Conservation (phyloP, 2,329 filamentous ascomycete genomes). For the Boeremia exigua region DNA sequence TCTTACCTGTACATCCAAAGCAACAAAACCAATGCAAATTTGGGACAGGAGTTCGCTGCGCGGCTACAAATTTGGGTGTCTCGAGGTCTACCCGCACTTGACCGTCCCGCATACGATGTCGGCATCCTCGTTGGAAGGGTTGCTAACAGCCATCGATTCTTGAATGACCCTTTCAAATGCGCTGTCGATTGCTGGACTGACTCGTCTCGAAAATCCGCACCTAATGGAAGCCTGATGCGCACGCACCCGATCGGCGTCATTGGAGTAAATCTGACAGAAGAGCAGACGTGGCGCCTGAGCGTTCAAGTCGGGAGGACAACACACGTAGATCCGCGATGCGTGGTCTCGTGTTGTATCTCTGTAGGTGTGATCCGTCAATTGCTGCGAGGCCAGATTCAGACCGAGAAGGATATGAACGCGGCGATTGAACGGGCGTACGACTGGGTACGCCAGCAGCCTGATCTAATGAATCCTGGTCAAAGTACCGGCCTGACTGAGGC, state of each 20-base stretch:
- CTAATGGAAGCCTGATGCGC: slow-evolving; percentile 62
- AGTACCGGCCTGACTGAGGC: slow-evolving; percentile 35
- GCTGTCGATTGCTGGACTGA: slow-evolving; percentile 54
- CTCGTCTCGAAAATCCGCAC: slow-evolving; percentile 50
- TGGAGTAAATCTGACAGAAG: slow-evolving; percentile 50
- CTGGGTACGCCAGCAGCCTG: slow-evolving; percentile 48
- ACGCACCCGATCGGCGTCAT: slow-evolving; percentile 60
- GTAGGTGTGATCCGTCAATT: slow-evolving; percentile 57
- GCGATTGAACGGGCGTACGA: slow-evolving; percentile 49
- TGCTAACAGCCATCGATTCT: slow-evolving; percentile 49
- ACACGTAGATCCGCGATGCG: slow-evolving; percentile 60
- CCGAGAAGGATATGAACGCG: slow-evolving; percentile 51
- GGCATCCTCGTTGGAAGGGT: slow-evolving; percentile 57
- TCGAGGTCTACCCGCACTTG: slow-evolving; percentile 56
- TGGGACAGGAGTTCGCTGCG: slow-evolving; percentile 50
- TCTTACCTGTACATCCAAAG: slow-evolving; percentile 56
- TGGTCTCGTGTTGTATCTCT: slow-evolving; percentile 57
- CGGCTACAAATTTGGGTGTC: slow-evolving; percentile 57
- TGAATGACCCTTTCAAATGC: slow-evolving; percentile 48
- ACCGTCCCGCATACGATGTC: slow-evolving; percentile 57
- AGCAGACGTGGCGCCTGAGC: slow-evolving; percentile 54
- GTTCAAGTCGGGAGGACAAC: slow-evolving; percentile 54
- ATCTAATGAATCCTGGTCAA: slow-evolving; percentile 30
- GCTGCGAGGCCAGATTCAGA: slow-evolving; percentile 53
- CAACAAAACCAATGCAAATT: slow-evolving; percentile 21